phyloP scores from a whole-genome alignment of 1,284 basidiomycete genomes.

The Ganoderma meredithae region DNA sequence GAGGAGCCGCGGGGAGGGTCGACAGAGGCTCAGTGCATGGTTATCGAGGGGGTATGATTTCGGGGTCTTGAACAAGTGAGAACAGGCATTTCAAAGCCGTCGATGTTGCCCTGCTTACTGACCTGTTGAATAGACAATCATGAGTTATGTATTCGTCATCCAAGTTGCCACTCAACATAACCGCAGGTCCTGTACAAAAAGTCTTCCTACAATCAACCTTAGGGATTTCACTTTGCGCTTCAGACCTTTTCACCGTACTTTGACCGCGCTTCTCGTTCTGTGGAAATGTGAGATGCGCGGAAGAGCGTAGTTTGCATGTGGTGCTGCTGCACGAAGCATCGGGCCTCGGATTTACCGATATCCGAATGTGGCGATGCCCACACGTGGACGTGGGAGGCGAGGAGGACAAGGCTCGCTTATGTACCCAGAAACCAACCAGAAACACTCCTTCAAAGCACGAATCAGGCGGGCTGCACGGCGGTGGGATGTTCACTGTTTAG shows the following conservation, averaged over 20 bases:
- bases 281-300: not conserved
- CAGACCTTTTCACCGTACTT: not conserved
- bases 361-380: not conserved
- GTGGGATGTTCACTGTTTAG: not conserved
- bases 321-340: not conserved
- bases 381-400: not conserved
- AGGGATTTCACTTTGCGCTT: not conserved
- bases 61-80: not conserved
- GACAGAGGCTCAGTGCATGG: slow-evolving; percentile 1
- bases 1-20: slow-evolving; percentile 13
- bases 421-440: no score
- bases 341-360: not conserved
- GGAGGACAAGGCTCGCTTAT: not conserved
- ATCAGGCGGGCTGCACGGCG: not conserved
- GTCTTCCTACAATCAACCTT: not conserved
- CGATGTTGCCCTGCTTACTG: not conserved
- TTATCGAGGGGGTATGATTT: not conserved
- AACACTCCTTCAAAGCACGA: not conserved
- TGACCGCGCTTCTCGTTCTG: not conserved
- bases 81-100: not conserved
- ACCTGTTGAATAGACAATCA: not conserved
- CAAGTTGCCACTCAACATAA: not conserved
- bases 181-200: not conserved
- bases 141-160: not conserved
- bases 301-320: not conserved